These are phyloP conservation scores for Diaporthe longicolla DNA, from an alignment of 2,329 filamentous ascomycete genomes.

Conservation along the genomic window DNA sequence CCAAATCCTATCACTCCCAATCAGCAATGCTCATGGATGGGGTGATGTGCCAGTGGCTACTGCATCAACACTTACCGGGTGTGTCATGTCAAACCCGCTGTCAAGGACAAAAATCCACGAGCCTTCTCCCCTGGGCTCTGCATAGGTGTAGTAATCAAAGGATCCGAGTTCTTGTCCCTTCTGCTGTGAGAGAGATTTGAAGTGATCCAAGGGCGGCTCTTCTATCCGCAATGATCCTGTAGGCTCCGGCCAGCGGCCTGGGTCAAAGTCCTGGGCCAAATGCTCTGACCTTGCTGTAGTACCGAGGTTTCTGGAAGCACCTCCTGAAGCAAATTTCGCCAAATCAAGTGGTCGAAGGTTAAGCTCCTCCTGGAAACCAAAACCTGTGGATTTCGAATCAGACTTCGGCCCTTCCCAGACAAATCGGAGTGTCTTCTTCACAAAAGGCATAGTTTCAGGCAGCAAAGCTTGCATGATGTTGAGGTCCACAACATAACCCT, in stretches of 20 bases:
- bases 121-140: slow-evolving; percentile 23
- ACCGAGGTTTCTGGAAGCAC: not conserved
- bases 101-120: slow-evolving; percentile 34
- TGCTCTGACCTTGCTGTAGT: not conserved
- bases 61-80: slow-evolving; percentile 9
- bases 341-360: not conserved
- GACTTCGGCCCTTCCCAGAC: slow-evolving; percentile 20
- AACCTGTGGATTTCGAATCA: not conserved
- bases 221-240: not conserved
- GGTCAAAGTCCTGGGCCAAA: not conserved
- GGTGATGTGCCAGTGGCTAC: not conserved
- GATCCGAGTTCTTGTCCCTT: slow-evolving; percentile 16
- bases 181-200: slow-evolving; percentile 37
- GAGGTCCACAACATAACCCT: slow-evolving; percentile 32
- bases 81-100: slow-evolving; percentile 26
- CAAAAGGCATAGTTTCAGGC: slow-evolving; percentile 28
- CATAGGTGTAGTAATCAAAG: slow-evolving; percentile 22
- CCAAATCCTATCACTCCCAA: not conserved
- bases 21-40: not conserved
- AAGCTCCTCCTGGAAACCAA: not conserved
- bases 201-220: not conserved
- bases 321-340: too few relatives aligned
- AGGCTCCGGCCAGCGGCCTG: slow-evolving; percentile 1
- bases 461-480: slow-evolving; percentile 36
- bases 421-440: slow-evolving; percentile 1